Base-by-base conservation (phyloP, 176 grass and related monocot genomes). In the Oryza brachyantha region DNA sequence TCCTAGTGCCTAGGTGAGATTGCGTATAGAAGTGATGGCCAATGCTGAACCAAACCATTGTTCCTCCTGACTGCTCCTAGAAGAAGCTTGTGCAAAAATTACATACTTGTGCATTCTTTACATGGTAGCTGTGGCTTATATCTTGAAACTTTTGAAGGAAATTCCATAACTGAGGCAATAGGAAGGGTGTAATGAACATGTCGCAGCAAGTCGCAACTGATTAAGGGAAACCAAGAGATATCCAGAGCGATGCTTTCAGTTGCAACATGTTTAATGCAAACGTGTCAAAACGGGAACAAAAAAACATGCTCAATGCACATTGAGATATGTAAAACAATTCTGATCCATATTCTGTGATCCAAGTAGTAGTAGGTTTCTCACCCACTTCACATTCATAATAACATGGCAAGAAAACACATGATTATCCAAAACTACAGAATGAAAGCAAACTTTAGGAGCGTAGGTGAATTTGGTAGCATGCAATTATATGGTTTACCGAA, bases 401-500 rank as follows among this genome's bases (percentile, higher is more conserved):
- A 70, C 8, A 62, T 13, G 29, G 12, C 3, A 52, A 62, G 29
- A n/a, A 58, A 54, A 39, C n/a, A n/a, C n/a, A 29, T 5, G 37
- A 13, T 59, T 36, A 32, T 36, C 50, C 22, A 66, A 64, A 64
- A 72, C 39, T 61, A 29, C 31, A 17, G 34, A 7, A 40, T 3
- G 16, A 10, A 76, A 48, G 10, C 22, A 43, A 83, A 58, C 46
- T 55, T 55, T 61, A 69, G 52, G 26, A 28, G 21, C 27, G 8
- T 66, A 57, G 17, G 26, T 12, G 35, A 74, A 83, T n/a, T 10
- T 40, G 64, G 13, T 73, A 66, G 85, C 90, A 84, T 70, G 84
- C 21, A 29, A 34, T 31, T 68, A 82, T 45, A 37, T 62, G 62
- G 66, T 66, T 88, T 88, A 86, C 31, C 87, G 76, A 63, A 68